Conservation (phyloP, 208 protist species). For the Angomonas ambiguus region DNA sequence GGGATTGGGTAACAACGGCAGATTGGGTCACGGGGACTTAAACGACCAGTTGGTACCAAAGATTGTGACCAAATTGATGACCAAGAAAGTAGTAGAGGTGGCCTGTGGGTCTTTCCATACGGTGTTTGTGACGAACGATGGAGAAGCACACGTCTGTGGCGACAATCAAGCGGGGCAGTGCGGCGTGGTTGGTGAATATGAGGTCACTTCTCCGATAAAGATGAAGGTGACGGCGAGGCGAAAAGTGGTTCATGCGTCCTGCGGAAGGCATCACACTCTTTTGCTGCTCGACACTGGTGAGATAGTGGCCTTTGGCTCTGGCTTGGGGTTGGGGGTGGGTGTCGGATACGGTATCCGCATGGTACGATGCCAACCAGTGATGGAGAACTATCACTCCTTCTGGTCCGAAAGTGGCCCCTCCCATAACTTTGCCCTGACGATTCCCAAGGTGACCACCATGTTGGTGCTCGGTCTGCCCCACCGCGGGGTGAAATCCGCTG, state of each 20-base stretch:
- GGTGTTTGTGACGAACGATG: constrained; percentile 50
- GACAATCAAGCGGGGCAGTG: constrained; percentile 82
- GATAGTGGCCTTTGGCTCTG: constrained; percentile 62
- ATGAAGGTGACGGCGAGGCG: constrained; percentile 36
- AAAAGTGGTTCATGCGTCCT: constrained; percentile 49
- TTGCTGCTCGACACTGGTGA: constrained; percentile 62
- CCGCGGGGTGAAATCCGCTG: constrained; percentile 35
- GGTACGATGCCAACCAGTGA: constrained; percentile 48
- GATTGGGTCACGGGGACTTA: constrained; percentile 71
- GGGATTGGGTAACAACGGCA: constrained; percentile 72
- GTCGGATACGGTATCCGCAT: constrained; percentile 60
- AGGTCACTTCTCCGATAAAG: constrained; percentile 27
- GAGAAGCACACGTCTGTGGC: constrained; percentile 59
- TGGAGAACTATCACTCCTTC: constrained; percentile 66
- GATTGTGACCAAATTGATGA: constrained; percentile 27
- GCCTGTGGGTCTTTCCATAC: constrained; percentile 83
- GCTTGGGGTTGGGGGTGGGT: constrained; percentile 59
- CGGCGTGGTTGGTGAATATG: constrained; percentile 48
- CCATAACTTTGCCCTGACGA: constrained; percentile 64
- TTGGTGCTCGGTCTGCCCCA: constrained; percentile 59
- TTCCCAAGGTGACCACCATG: constrained; percentile 58
- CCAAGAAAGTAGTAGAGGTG: constrained; percentile 43
- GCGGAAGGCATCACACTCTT: constrained; percentile 68
- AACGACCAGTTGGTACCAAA: constrained; percentile 35
- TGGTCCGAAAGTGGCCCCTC: constrained; percentile 38